A percentile compares a stretch with the other conserved stretches of the same genome.
phyloP scores from a whole-genome alignment of 129 eudicot genomes.

The Flaveria bidentis region DNA sequence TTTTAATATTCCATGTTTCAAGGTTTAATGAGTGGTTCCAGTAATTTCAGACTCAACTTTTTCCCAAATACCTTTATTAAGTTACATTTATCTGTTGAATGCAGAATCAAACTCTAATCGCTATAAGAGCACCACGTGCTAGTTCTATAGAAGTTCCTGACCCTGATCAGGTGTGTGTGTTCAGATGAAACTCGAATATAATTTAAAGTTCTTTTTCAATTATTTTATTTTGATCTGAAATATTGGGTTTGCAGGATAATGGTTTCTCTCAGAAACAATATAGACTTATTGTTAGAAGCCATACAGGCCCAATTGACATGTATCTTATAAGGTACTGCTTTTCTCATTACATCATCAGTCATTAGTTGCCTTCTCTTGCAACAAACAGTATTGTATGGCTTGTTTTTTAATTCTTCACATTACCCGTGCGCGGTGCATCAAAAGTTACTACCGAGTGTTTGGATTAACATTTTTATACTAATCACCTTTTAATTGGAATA shows the following conservation, averaged over 20 bases:
- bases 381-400: neutral
- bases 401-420: neutral
- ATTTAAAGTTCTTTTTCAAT: neutral
- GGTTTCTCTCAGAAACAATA: constrained; percentile 45
- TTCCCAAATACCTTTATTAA: constrained; percentile 7
- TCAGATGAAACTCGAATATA: constrained; percentile 11
- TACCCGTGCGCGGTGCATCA: neutral
- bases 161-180: constrained; percentile 64
- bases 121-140: constrained; percentile 67
- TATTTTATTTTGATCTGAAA: neutral
- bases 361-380: no score
- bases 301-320: constrained; percentile 62
- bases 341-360: constrained; percentile 6
- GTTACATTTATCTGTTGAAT: neutral
- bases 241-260: constrained; percentile 48
- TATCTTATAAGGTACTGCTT: constrained; percentile 63
- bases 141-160: constrained; percentile 80
- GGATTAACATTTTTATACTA: neutral
- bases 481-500: neutral
- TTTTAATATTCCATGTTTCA: constrained; percentile 60
- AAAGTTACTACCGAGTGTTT: neutral
- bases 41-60: neutral
- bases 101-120: constrained; percentile 69
- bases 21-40: constrained; percentile 39
- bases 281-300: constrained; percentile 63